Evolutionary conservation across 2,329 filamentous ascomycete genomes (phyloP).

Genomic region (Trichoderma sp.): DNA sequence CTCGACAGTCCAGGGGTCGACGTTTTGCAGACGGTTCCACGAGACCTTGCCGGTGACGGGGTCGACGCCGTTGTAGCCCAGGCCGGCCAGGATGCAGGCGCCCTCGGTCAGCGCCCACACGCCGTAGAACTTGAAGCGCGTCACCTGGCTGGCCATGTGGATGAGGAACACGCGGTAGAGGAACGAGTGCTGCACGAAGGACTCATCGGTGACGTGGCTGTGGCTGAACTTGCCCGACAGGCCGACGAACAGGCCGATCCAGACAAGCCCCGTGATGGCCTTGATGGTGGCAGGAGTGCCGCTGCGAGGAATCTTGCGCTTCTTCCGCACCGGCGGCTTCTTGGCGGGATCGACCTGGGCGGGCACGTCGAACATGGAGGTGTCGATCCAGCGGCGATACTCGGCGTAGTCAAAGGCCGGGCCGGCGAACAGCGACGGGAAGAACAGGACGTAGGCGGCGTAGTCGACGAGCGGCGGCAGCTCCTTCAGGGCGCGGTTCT

Average conservation of each 20-base stretch:
- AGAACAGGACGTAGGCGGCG: constrained; percentile 89
- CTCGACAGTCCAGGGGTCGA: constrained; percentile 82
- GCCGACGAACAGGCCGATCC: constrained; percentile 76
- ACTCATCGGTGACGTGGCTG: constrained; percentile 59
- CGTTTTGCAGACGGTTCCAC: constrained; percentile 86
- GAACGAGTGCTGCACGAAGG: constrained; percentile 66
- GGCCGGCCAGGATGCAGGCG: constrained; percentile 85
- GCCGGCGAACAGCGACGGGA: constrained; percentile 83
- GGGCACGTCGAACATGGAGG: constrained; percentile 87
- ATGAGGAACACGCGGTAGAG: constrained; percentile 71
- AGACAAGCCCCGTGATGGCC: constrained; percentile 66
- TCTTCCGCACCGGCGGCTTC: constrained; percentile 80
- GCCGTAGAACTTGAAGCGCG: constrained; percentile 91
- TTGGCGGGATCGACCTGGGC: constrained; percentile 78
- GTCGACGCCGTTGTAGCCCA: constrained; percentile 93
- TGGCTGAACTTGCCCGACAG: constrained; percentile 66
- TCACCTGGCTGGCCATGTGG: constrained; percentile 78
- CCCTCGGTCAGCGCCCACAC: constrained; percentile 94
- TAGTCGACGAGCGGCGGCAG: constrained; percentile 79
- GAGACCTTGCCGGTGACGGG: constrained; percentile 77
- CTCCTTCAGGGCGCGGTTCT: constrained; percentile 70
- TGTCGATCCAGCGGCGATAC: constrained; percentile 89
- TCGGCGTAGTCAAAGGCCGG: constrained; percentile 94
- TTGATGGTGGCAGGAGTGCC: constrained; percentile 81
- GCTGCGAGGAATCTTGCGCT: constrained; percentile 88